phyloP scores from a whole-genome alignment of 768 basidiomycete species.

The Boletus barrowsii region DNA sequence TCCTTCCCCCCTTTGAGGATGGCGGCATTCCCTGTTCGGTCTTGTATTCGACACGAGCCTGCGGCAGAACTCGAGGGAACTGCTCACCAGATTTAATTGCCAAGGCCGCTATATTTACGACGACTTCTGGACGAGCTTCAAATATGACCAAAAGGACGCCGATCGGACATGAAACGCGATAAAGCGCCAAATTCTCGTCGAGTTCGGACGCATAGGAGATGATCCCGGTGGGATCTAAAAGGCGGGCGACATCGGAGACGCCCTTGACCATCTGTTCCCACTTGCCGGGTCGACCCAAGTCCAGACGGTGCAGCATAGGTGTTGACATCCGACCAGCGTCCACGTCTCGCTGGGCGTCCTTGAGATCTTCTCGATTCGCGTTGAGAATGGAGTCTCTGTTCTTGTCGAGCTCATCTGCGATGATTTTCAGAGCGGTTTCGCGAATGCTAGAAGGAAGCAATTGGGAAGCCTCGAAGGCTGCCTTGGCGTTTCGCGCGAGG shows the following conservation, averaged over 20 bases:
- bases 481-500: slow-evolving; percentile 78
- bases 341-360: slow-evolving; percentile 77
- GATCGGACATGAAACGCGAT: slow-evolving; percentile 94
- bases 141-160: slow-evolving; percentile 96
- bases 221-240: slow-evolving; percentile 83
- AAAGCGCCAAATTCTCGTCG: slow-evolving; percentile 83
- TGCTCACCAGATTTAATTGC: slow-evolving; percentile 91
- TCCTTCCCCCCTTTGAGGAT: slow-evolving; percentile 98
- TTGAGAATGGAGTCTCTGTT: slow-evolving; percentile 67
- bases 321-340: slow-evolving; percentile 80
- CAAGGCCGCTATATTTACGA: slow-evolving; percentile 93
- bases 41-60: background rate
- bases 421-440: slow-evolving; percentile 65
- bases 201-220: slow-evolving; percentile 89
- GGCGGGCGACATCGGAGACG: slow-evolving; percentile 76
- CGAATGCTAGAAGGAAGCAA: slow-evolving; percentile 68
- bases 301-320: slow-evolving; percentile 82
- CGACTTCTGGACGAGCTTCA: slow-evolving; percentile 95
- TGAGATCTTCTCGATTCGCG: slow-evolving; percentile 80
- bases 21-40: slow-evolving; percentile 79
- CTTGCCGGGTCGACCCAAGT: slow-evolving; percentile 76
- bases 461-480: slow-evolving; percentile 86
- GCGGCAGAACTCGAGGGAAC: background rate
- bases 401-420: slow-evolving; percentile 61
- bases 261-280: slow-evolving; percentile 95